Evolutionary conservation across 2,329 filamentous ascomycete genomes (phyloP), one percentile per base, ranked within the genome.

Genomic region (Lachnum nothofagi): DNA sequence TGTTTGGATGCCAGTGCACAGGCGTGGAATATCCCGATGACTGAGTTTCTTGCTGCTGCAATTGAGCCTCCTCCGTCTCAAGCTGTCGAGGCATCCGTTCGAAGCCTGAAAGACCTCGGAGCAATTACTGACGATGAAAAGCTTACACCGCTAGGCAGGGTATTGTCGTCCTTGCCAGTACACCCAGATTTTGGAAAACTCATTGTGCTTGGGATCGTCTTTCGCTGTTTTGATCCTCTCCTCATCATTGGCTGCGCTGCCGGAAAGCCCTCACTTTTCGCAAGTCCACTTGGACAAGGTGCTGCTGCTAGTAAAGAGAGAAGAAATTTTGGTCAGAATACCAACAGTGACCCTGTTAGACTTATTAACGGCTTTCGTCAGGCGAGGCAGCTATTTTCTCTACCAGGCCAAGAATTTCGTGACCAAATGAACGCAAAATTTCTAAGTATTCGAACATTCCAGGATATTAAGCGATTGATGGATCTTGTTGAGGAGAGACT

Each of bases 1-100:
- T 96, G 91, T 65, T 74, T 98, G 2, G 91, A 88, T 0, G 90
- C 96, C 34, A 87, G 91, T 88, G 88, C n/a, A 94, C 95, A 88
- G 88, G 88, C 2, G 83, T 93, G 49, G 73, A 77, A 46, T 85
- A 95, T 58, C 75, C 93, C 2, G 59, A 86, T 96, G 1, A 77
- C 82, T 5, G 73, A 71, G 2, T 97, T 97, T 70, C 76, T 98
- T 8, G 82, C 83, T 1, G 83, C 86, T 27, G 91, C 90, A 0
- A 82, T 95, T 6, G 95, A 91, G 1, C 91, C 91, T 0, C 91
- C 91, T 0, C 86, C 87, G 51, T 83, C 79, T 14, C 74, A 83
- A 1, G 89, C 91, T 8, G 87, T 98, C 12, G 85, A 91, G 55
- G 87, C 85, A 14, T 91, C 93, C 1, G 73, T 97, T 52, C 77